A percentile compares a stretch with the other conserved stretches of the same genome.
Conservation (phyloP, 2,329 filamentous ascomycete species). For the Beauveria rudraprayagi region DNA sequence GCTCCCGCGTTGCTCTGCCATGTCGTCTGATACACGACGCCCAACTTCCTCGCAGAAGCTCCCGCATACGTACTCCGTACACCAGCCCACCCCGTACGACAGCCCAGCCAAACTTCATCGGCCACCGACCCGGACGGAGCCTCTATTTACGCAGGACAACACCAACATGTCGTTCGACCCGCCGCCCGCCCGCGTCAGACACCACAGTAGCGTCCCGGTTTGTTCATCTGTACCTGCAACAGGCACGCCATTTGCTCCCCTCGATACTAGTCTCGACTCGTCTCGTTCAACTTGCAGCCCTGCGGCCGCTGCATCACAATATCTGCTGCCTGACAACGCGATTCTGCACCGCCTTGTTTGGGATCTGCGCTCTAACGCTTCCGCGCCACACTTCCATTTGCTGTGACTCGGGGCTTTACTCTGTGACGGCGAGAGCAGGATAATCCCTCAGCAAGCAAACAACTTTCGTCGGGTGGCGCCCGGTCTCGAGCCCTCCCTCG, state of each 20-base stretch:
- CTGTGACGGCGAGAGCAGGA: background rate
- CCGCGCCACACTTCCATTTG: background rate
- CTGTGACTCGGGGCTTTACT: background rate
- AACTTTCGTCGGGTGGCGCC: slow-evolving; percentile 1
- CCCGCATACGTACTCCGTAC: background rate
- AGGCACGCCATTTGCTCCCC: background rate
- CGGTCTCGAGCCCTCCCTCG: background rate
- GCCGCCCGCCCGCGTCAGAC: background rate
- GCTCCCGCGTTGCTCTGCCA: background rate
- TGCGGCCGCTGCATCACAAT: no score
- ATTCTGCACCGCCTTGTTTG: background rate
- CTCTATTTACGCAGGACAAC: background rate
- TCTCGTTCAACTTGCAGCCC: background rate
- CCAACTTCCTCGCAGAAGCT: background rate
- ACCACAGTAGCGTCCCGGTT: background rate
- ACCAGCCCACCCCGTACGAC: background rate
- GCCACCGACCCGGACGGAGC: background rate
- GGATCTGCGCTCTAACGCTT: background rate
- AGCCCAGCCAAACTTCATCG: background rate
- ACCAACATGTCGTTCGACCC: background rate
- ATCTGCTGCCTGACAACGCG: no score
- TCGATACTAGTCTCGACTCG: background rate
- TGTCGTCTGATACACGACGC: background rate
- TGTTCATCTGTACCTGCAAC: background rate
- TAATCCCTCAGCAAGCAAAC: slow-evolving; percentile 6